Base-by-base conservation (phyloP, 1,284 basidiomycete genomes). In the Apiotrichum mycotoxinovorans region DNA sequence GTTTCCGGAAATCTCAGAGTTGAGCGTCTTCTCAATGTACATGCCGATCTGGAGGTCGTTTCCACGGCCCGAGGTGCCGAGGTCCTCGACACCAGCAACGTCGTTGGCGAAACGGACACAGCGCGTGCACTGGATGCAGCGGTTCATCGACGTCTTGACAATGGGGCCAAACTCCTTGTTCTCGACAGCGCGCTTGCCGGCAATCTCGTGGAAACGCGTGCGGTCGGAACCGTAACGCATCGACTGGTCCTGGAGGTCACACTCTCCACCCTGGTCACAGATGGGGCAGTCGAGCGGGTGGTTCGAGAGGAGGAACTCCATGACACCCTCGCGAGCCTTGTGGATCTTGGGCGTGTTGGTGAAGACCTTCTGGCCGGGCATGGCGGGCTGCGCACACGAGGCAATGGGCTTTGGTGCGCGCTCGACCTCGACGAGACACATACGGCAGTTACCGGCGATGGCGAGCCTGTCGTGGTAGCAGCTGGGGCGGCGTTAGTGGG, bases 71-170 rank as follows among this genome's bases (percentile, higher is more conserved):
- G 92, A 93, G 5, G 94, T 95, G 54, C 96, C 96, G 43, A 99
- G 82, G 68, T 98, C 95, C 79, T 98, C 92, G 11, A 98, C 93
- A 65, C 96, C 96, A 3, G 96, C 96, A 51, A 98, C 92, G 75
- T 99, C 95, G 79, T 98, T 98, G 51, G 94, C 94, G 75, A 98
- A 99, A 60, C 96, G 89, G 38, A 98, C 92, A 76, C 96, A 99
- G 65, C 96, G 91, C 15, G 95, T 98, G 81, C 95, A 99, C 79
- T 99, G 96, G 69, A 99, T 98, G 81, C 96, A 98, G 57, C 95
- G 86, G 78, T 94, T 99, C 95, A 99, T 99, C 61, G 89, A 91
- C 4, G 96, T 98, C 68, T 98, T 98, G 76, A 99, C 92, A 49
- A 99, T 84, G 14, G 96, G 96, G 8, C 96, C 96, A 34, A 99